A percentile compares a stretch with the other conserved stretches of the same genome.
Evolutionary conservation across 495 filamentous ascomycete genomes (phyloP).

Genomic region (Massariosphaeria phaeospora): DNA sequence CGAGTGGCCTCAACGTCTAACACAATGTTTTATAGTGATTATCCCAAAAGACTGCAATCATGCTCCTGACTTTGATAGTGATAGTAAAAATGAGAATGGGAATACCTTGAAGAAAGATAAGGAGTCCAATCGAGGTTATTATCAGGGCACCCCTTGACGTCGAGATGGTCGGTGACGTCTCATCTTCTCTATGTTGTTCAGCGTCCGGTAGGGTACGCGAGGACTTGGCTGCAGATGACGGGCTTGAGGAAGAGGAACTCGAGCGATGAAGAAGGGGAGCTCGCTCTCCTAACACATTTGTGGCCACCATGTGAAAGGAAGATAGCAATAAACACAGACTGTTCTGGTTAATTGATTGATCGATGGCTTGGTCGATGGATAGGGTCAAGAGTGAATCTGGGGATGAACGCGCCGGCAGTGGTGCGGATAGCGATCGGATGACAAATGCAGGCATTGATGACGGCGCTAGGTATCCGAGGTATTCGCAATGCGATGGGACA

Average conservation of each 20-base stretch:
- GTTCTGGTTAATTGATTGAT: too few species aligned
- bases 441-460: slow-evolving; percentile 18
- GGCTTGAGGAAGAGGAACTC: slow-evolving; percentile 7
- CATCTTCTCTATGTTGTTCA: slow-evolving; percentile 13
- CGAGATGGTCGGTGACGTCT: slow-evolving; percentile 6
- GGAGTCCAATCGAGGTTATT: slow-evolving; percentile 31
- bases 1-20: too few species aligned
- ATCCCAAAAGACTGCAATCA: too few species aligned
- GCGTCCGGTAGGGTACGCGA: not conserved
- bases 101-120: slow-evolving; percentile 40
- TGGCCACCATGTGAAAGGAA: not conserved
- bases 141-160: slow-evolving; percentile 24
- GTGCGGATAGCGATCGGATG: slow-evolving; percentile 1
- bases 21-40: too few species aligned
- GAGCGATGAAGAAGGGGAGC: slow-evolving; percentile 17
- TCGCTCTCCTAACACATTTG: slow-evolving; percentile 6
- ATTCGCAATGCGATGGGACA: too few species aligned
- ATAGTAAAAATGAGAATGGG: not conserved
- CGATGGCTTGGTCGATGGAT: too few species aligned
- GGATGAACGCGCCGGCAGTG: not conserved
- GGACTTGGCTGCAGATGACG: slow-evolving; percentile 20
- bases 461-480: too few species aligned
- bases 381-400: too few species aligned
- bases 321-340: too few species aligned
- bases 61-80: too few species aligned